Percentiles rank a stretch among this genome's conserved stretches.
phyloP scores from a whole-genome alignment of 495 filamentous ascomycete genomes.

The Venustampulla echinocandica region DNA sequence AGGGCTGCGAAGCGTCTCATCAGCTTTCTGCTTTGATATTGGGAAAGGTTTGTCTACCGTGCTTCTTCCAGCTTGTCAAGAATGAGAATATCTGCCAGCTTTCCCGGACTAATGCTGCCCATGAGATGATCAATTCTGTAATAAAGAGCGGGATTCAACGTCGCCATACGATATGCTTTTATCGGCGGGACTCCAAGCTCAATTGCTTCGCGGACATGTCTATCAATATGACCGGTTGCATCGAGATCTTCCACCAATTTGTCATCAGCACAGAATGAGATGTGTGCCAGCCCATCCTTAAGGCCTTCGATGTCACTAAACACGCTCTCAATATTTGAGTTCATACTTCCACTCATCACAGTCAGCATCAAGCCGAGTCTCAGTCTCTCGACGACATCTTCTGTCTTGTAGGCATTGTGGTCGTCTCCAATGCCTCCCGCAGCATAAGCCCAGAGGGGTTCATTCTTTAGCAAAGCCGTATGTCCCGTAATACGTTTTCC shows the following conservation, averaged over 20 bases:
- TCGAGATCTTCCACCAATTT: conserved; percentile 6
- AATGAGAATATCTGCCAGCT: conserved; percentile 5
- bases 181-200: not conserved
- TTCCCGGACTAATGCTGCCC: conserved; percentile 2
- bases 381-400: conserved; percentile 5
- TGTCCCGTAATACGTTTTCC: conserved; percentile 6
- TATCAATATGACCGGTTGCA: conserved; percentile 2
- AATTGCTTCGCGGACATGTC: conserved; percentile 3
- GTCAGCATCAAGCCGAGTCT: conserved; percentile 7
- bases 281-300: conserved; percentile 3
- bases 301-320: not conserved
- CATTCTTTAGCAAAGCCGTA: conserved; percentile 3
- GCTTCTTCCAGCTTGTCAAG: conserved; percentile 2
- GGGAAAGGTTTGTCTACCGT: not conserved
- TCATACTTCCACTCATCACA: conserved; percentile 7
- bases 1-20: no score
- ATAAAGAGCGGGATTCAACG: conserved; percentile 1
- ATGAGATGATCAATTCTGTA: conserved; percentile 3
- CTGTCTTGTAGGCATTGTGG: conserved; percentile 2
- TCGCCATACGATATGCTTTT: conserved; percentile 5
- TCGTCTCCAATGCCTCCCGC: conserved; percentile 7
- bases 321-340: conserved; percentile 3
- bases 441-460: conserved; percentile 8
- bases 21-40: no score
- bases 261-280: conserved; percentile 7